Evolutionary conservation across 2,329 filamentous ascomycete genomes (phyloP), one percentile per base, ranked within the genome.

Genomic region (Ophiostoma sp.): DNA sequence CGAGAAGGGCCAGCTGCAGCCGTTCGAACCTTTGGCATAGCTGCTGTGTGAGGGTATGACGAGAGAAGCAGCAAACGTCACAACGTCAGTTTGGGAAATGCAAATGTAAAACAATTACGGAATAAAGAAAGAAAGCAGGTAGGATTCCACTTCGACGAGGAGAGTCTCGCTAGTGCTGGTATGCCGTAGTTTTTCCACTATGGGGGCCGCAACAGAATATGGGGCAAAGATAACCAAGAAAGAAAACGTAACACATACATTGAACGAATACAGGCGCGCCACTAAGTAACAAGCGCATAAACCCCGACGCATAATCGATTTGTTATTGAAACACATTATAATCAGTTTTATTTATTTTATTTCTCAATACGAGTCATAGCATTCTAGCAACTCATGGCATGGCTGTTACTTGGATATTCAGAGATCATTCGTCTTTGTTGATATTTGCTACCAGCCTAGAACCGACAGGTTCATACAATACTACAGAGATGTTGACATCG

Each of bases 181-280:
- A 55, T 27, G 49, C 3, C 49, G 18, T 55, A 55, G 18, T 55
- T 55, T 55, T 55, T 55, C 49, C 18, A 55, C 49, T 55, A 55
- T 55, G 49, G 8, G n/a, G 18, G 3, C 49, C 18, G n/a, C 49
- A 18, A 27, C 18, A n/a, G 18, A 55, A 55, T 55, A 55, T 55
- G 49, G 49, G 49, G 49, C 49, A 41, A 62, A 62, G 40, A 62
- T 40, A 62, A 62, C 27, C 27, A 18, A 27, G 27, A 41, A 62
- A 62, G 2, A 62, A 62, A 62, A 62, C 58, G 40, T 38, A 62
- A 38, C 11, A 62, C 18, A 27, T 55, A 55, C 4, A 27, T 55
- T 55, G 49, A 27, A 55, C 18, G 8, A 55, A 27, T 55, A 16
- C 45, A 45, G 42, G 27, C 27, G 27, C 27, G 27, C 27, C 27